phyloP scores from a whole-genome alignment of 305 asterid genomes.

The Fraxinus xanthoxyloides region DNA sequence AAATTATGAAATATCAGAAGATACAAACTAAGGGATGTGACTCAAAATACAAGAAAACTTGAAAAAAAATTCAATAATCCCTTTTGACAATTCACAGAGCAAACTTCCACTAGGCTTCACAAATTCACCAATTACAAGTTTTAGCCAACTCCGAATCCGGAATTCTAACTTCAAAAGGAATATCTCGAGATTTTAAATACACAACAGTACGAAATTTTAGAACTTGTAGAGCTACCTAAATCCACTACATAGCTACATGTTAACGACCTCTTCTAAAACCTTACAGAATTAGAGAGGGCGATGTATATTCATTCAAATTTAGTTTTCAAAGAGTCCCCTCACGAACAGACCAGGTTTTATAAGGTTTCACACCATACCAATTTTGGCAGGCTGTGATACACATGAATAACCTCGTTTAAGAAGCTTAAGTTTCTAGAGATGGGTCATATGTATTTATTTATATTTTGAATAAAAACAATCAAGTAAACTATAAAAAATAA shows the following conservation, averaged over 20 bases:
- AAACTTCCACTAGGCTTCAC: background rate
- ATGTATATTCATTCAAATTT: background rate
- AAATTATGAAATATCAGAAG: background rate
- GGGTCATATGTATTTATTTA: background rate
- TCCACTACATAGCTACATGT: background rate
- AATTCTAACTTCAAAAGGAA: background rate
- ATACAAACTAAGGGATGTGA: background rate
- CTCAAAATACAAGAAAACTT: background rate
- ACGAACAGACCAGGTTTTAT: background rate
- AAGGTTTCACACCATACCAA: background rate
- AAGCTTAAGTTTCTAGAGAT: background rate
- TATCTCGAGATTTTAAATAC: background rate
- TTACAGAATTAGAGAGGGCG: background rate
- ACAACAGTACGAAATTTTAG: background rate
- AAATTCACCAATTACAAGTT: background rate
- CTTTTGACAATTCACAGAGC: background rate
- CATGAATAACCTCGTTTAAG: background rate
- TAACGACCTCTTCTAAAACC: background rate
- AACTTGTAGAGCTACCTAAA: background rate
- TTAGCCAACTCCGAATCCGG: background rate
- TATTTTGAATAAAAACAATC: background rate
- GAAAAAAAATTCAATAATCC: background rate
- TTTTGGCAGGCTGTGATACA: background rate
- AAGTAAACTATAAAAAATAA: slow-evolving; percentile 18
- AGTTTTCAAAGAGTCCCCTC: background rate